phyloP scores from a whole-genome alignment of 257 asterid species.

The Nicotiana benthamiana region DNA sequence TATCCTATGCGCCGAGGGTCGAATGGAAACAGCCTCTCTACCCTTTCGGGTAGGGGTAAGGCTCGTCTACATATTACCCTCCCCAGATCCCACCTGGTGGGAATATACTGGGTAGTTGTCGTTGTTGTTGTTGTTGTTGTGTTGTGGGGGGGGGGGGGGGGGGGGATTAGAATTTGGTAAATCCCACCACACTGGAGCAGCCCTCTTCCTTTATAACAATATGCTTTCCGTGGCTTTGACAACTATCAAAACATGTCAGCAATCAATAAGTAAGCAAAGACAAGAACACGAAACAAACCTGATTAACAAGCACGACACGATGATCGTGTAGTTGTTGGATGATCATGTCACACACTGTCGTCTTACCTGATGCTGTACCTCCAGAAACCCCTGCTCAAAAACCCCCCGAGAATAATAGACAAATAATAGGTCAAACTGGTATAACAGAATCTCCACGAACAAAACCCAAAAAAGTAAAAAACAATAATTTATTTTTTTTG shows the following conservation, averaged over 20 bases:
- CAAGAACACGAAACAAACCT: constrained; percentile 29
- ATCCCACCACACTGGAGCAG: background rate
- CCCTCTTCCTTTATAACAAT: background rate
- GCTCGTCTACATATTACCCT: too few relatives aligned
- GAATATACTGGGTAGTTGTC: too few relatives aligned
- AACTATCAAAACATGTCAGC: background rate
- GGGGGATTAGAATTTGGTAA: background rate
- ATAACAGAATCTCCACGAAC: background rate
- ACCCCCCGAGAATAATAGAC: background rate
- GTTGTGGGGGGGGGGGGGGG: too few relatives aligned
- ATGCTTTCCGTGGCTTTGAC: background rate
- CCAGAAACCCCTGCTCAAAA: constrained; percentile 83
- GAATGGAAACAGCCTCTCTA: too few relatives aligned
- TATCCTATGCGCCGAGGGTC: too few relatives aligned
- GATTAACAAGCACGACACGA: constrained; percentile 91
- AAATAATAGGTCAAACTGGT: background rate
- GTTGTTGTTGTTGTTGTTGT: too few relatives aligned
- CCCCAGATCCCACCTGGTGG: too few relatives aligned
- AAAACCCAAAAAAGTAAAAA: background rate
- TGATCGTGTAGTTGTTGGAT: constrained; percentile 99
- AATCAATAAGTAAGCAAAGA: background rate
- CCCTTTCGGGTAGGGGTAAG: too few relatives aligned
- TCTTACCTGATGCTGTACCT: constrained; percentile 97
- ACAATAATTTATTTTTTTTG: background rate
- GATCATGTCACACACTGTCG: constrained; percentile 97